phyloP scores from a whole-genome alignment of 257 asterid genomes.

The Fraxinus cuspidata region DNA sequence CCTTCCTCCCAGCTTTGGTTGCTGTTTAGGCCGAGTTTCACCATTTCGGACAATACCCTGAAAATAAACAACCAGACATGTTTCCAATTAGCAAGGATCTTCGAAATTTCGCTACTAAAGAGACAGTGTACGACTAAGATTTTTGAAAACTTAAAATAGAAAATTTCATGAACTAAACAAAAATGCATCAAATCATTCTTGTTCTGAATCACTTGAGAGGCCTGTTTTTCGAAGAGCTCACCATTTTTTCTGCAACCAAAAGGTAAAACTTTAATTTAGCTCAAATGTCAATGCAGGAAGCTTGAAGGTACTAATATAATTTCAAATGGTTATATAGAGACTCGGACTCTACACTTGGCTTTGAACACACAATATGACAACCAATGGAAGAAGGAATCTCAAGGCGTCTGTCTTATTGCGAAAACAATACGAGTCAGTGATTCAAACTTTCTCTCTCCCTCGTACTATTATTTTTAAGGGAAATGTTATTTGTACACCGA shows the following conservation, averaged over 20 bases:
- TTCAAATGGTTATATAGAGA: slow-evolving; percentile 22
- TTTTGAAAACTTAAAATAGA: too few relatives aligned
- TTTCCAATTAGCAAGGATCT: not conserved
- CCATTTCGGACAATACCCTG: slow-evolving; percentile 46
- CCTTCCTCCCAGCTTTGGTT: slow-evolving; percentile 47
- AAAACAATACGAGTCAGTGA: slow-evolving; percentile 2
- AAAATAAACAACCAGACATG: not conserved
- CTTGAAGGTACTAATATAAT: slow-evolving; percentile 2
- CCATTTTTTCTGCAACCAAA: not conserved
- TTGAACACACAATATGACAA: slow-evolving; percentile 18
- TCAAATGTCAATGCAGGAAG: slow-evolving; percentile 1
- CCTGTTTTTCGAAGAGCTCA: too few relatives aligned
- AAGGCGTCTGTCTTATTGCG: slow-evolving; percentile 21
- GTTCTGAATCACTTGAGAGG: too few relatives aligned
- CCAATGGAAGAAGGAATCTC: slow-evolving; percentile 32
- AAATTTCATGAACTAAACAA: too few relatives aligned
- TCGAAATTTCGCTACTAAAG: not conserved
- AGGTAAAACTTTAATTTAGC: too few relatives aligned
- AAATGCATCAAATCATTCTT: too few relatives aligned
- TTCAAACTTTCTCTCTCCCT: slow-evolving; percentile 9
- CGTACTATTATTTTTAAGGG: not conserved
- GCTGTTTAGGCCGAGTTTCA: slow-evolving; percentile 26
- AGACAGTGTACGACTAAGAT: too few relatives aligned
- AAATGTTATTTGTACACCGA: too few relatives aligned
- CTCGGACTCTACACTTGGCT: not conserved